Evolutionary conservation across 208 protist species (phyloP).

Genomic region (Crithidia sp.): DNA sequence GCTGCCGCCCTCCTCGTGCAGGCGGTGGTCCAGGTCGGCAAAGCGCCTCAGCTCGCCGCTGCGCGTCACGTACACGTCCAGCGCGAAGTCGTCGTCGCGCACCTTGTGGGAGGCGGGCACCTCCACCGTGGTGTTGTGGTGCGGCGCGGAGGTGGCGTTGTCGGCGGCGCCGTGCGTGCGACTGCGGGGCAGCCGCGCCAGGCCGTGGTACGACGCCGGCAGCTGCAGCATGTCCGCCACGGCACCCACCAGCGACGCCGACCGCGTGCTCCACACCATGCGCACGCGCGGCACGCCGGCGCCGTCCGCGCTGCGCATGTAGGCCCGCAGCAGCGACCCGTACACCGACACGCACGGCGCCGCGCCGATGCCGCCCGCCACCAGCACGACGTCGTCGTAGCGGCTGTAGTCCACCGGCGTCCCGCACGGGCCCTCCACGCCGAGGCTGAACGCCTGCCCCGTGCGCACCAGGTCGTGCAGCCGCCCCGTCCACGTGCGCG

Average conservation of each 20-base stretch:
- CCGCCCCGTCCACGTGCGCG: constrained; percentile 46
- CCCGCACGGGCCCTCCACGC: constrained; percentile 57
- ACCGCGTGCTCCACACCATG: constrained; percentile 28
- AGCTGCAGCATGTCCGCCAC: constrained; percentile 26
- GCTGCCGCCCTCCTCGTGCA: background rate
- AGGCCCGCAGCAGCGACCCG: constrained; percentile 27
- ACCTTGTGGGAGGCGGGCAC: background rate
- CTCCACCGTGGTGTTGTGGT: background rate
- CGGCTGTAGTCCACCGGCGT: constrained; percentile 38
- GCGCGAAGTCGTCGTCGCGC: background rate
- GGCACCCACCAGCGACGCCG: constrained; percentile 11
- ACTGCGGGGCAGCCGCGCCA: background rate
- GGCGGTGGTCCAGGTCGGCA: background rate
- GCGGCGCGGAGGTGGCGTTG: too few species aligned
- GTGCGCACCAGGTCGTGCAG: constrained; percentile 33
- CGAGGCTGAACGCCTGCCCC: constrained; percentile 33
- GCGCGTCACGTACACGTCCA: background rate
- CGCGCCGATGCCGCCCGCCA: constrained; percentile 57
- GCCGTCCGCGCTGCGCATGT: background rate
- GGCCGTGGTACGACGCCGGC: constrained; percentile 12
- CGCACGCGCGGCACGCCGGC: constrained; percentile 12
- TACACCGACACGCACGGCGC: constrained; percentile 52
- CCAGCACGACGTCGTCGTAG: constrained; percentile 43
- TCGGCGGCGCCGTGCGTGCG: too few species aligned
- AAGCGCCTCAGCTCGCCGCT: background rate